Conservation (phyloP, 2,329 filamentous ascomycete species). For the Colletotrichum tropicale region DNA sequence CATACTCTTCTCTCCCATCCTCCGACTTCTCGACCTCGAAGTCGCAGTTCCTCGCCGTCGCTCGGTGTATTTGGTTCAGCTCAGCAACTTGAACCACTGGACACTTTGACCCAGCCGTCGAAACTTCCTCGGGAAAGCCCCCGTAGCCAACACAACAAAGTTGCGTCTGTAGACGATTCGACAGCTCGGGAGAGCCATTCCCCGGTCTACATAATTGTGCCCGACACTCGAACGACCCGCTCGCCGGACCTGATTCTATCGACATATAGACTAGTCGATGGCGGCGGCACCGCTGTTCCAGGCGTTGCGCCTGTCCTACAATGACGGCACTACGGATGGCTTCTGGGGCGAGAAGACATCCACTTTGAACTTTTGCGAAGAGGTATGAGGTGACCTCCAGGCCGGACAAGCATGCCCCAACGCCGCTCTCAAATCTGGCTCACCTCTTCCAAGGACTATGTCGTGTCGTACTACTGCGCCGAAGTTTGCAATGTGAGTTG, state of each 20-base stretch:
- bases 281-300: conserved; percentile 4
- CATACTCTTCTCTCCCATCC: neutral
- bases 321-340: conserved; percentile 39
- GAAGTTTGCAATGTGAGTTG: conserved; percentile 70
- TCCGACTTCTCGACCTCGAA: neutral
- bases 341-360: conserved; percentile 75
- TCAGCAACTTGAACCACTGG: neutral
- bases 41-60: neutral
- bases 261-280: neutral
- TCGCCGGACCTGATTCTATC: neutral
- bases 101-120: neutral
- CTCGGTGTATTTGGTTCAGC: neutral
- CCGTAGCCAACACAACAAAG: neutral
- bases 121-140: neutral
- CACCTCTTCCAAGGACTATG: conserved; percentile 53
- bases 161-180: neutral
- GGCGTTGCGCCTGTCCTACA: conserved; percentile 12
- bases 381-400: conserved; percentile 52
- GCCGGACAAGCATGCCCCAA: neutral
- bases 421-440: conserved; percentile 7
- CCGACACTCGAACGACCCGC: neutral
- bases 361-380: conserved; percentile 82
- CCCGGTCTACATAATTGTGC: neutral
- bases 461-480: conserved; percentile 75
- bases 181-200: neutral